These are phyloP conservation scores for Chytriomyces sp. DNA, from an alignment of 192 early-diverging fungal genomes.

Conservation along the genomic window DNA sequence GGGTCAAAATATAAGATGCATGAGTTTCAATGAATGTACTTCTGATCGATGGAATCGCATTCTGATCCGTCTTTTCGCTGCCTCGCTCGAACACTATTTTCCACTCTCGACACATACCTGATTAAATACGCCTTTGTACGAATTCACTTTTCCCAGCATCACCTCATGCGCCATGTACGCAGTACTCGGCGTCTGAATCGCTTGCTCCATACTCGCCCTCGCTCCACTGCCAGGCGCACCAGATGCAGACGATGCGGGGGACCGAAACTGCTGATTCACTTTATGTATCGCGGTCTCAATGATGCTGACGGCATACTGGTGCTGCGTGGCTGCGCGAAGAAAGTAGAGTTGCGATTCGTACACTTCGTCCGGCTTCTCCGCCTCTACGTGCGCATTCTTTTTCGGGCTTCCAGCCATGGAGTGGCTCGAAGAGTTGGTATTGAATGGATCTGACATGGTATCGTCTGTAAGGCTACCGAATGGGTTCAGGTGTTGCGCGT, in stretches of 20 bases:
- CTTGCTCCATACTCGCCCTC: slow-evolving; percentile 15
- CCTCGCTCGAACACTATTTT: too few relatives aligned
- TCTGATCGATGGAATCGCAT: too few relatives aligned
- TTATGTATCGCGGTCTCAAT: slow-evolving; percentile 36
- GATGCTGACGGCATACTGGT: slow-evolving; percentile 44
- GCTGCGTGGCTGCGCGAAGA: slow-evolving; percentile 42
- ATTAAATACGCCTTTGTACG: slow-evolving; percentile 5
- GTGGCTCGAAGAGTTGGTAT: too few relatives aligned
- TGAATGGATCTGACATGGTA: too few relatives aligned
- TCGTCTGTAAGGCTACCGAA: too few relatives aligned
- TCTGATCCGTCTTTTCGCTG: too few relatives aligned
- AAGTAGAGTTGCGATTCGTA: slow-evolving; percentile 43
- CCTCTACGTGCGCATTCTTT: neutral
- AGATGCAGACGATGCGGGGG: neutral
- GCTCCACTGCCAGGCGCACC: neutral
- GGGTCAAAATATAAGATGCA: too few relatives aligned
- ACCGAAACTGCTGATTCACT: slow-evolving; percentile 31
- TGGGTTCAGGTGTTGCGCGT: too few relatives aligned
- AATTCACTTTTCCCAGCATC: slow-evolving; percentile 15
- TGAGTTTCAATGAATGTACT: too few relatives aligned
- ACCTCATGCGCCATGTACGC: slow-evolving; percentile 24
- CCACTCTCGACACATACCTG: too few relatives aligned
- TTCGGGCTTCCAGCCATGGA: neutral
- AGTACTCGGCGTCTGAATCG: slow-evolving; percentile 29
- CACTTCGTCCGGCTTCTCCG: slow-evolving; percentile 29